Percentiles rank a stretch among this genome's conserved stretches.
These are phyloP conservation scores for Parastagonospora avenae DNA, from an alignment of 2,329 filamentous ascomycete species.

Conservation along the genomic window DNA sequence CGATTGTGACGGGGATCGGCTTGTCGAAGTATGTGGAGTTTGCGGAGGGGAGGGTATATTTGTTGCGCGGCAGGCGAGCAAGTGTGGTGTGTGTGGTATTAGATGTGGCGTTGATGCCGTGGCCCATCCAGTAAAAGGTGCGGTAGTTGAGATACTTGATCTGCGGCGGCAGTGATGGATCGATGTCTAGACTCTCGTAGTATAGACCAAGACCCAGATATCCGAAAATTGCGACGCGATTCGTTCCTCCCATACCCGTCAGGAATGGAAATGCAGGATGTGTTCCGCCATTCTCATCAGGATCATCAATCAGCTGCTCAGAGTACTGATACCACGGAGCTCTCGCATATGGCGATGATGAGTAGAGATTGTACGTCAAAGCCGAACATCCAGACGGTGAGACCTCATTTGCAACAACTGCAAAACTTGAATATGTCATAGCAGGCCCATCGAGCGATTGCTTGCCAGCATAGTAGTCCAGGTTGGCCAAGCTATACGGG, in stretches of 20 bases:
- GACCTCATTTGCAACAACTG: constrained; percentile 68
- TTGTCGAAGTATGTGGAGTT: constrained; percentile 59
- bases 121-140: constrained; percentile 70
- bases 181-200: constrained; percentile 64
- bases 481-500: constrained; percentile 60
- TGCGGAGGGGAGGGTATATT: constrained; percentile 57
- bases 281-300: constrained; percentile 65
- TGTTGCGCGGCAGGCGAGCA: constrained; percentile 51
- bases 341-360: constrained; percentile 66
- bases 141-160: constrained; percentile 65
- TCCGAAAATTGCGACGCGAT: constrained; percentile 70
- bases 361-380: constrained; percentile 70
- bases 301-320: constrained; percentile 69
- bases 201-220: constrained; percentile 68
- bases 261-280: constrained; percentile 74
- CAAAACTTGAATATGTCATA: constrained; percentile 75
- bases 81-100: constrained; percentile 70
- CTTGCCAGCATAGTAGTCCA: constrained; percentile 73
- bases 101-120: constrained; percentile 64
- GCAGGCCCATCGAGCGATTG: constrained; percentile 71
- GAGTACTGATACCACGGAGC: constrained; percentile 74
- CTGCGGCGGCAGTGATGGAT: constrained; percentile 69
- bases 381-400: constrained; percentile 70
- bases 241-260: constrained; percentile 71
- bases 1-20: constrained; percentile 65